Evolutionary conservation across 202 grass and related monocot genomes (phyloP).

Genomic region (Schoenoplectus triqueter): DNA sequence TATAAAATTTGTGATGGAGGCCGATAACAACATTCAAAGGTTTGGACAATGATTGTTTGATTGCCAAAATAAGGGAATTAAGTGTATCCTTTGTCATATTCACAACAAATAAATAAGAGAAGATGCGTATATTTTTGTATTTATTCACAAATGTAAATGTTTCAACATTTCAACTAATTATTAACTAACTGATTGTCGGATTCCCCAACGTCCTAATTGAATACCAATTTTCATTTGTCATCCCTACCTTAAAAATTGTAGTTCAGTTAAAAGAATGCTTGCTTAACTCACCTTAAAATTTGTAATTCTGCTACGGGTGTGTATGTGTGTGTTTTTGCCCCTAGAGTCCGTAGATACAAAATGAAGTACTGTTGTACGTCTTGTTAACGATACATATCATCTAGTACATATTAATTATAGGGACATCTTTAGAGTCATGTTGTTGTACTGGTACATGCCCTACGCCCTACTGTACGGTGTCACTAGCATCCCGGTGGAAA

Average conservation of each 20-base stretch:
- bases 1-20: constrained; percentile 13
- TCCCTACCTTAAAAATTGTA: not conserved
- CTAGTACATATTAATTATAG: no score
- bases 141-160: not conserved
- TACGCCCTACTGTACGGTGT: not conserved
- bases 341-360: no score
- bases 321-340: no score
- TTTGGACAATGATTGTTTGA: constrained; percentile 16
- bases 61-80: not conserved
- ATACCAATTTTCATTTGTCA: not conserved
- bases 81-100: not conserved
- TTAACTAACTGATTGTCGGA: not conserved
- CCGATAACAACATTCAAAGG: constrained; percentile 18
- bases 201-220: not conserved
- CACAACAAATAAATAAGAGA: not conserved
- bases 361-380: no score
- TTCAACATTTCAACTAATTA: not conserved
- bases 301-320: no score
- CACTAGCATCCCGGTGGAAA: not conserved
- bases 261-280: not conserved
- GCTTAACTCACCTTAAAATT: not conserved
- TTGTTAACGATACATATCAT: no score
- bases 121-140: not conserved
- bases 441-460: no score
- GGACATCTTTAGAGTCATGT: no score